Percentiles rank a stretch among this genome's conserved stretches.
Conservation (phyloP, 2,329 filamentous ascomycete genomes). For the Fusarium heterosporum region DNA sequence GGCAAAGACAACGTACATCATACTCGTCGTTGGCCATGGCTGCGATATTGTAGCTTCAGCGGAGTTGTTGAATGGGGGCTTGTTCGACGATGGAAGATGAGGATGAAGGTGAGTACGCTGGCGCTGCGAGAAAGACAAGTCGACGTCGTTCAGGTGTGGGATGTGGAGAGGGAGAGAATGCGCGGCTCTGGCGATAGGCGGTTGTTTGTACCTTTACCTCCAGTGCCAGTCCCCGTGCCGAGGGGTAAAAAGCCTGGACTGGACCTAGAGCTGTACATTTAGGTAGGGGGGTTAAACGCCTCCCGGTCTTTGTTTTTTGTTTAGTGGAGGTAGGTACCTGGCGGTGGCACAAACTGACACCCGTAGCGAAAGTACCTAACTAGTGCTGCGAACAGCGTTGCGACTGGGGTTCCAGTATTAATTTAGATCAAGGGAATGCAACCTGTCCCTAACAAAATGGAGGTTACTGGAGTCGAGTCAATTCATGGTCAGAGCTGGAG, state of each 20-base stretch:
- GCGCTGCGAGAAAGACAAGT: slow-evolving; percentile 44
- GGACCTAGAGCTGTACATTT: slow-evolving; percentile 21
- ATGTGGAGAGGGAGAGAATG: slow-evolving; percentile 51
- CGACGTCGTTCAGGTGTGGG: slow-evolving; percentile 48
- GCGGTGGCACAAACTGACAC: slow-evolving; percentile 30
- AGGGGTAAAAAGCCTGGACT: slow-evolving; percentile 43
- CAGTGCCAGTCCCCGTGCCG: slow-evolving; percentile 41
- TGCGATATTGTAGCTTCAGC: slow-evolving; percentile 50
- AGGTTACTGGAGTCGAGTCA: slow-evolving; percentile 29
- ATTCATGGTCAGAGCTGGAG: slow-evolving; percentile 25
- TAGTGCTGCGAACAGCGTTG: slow-evolving; percentile 24
- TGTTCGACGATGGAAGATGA: slow-evolving; percentile 33
- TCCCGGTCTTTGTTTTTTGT: slow-evolving; percentile 10
- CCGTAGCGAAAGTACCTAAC: slow-evolving; percentile 17
- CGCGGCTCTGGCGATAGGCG: slow-evolving; percentile 50
- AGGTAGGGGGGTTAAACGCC: slow-evolving; percentile 28
- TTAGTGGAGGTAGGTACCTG: slow-evolving; percentile 26
- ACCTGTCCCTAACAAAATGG: slow-evolving; percentile 43
- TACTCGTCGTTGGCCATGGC: slow-evolving; percentile 99
- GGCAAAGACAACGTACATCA: slow-evolving; percentile 76
- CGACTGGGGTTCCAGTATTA: slow-evolving; percentile 30
- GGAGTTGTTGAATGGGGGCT: slow-evolving; percentile 23
- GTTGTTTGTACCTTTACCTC: slow-evolving; percentile 43
- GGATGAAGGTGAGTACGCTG: slow-evolving; percentile 36
- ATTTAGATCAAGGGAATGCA: slow-evolving; percentile 42